Base-by-base conservation (phyloP, 2,329 filamentous ascomycete species). In the Pseudogymnoascus sp. region DNA sequence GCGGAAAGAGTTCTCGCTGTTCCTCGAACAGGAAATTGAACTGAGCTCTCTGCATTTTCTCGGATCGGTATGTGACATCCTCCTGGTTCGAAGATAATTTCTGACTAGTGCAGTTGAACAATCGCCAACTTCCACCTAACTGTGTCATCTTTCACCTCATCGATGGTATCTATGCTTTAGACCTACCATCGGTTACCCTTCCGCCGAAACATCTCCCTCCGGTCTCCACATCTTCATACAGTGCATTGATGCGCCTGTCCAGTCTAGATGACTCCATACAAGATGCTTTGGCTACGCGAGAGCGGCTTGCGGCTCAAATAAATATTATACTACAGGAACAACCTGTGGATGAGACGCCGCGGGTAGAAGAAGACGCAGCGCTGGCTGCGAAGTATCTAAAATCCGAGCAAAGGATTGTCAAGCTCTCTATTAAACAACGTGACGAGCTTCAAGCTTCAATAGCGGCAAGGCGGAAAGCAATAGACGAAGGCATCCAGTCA, bases 231-330 rank as follows among this genome's bases (percentile, higher is more conserved):
- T 91, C 90, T 0, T 91, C 91, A 0, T 96, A 95, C 71, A 91
- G 90, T 68, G 84, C 89, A 1, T 77, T 97, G 18, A 92, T 96
- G 85, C 86, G 89, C 62, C 78, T 97, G 9, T 86, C 89, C 5
- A 96, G 92, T 61, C 79, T 97, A 13, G 90, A 96, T 63, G 89
- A 88, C 70, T 95, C 91, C 59, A 89, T 96, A 21, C 90, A 95
- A 70, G 92, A 97, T 72, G 91, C 91, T 1, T 75, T 96, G 8
- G 82, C 85, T 1, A 95, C 90, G 0, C 84, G 88, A 12, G 83
- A 88, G 62, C 79, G 80, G 59, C 78, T 97, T 7, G 84, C 89
- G 55, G 74, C 79, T n/a, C 89, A 96, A 64, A 95, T 96, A 64
- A 89, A 89, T 64, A 71, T 76, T 0, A 73, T 84, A 0, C 70